Base-by-base conservation (phyloP, 129 eudicot genomes). In the Cynara cardunculus region DNA sequence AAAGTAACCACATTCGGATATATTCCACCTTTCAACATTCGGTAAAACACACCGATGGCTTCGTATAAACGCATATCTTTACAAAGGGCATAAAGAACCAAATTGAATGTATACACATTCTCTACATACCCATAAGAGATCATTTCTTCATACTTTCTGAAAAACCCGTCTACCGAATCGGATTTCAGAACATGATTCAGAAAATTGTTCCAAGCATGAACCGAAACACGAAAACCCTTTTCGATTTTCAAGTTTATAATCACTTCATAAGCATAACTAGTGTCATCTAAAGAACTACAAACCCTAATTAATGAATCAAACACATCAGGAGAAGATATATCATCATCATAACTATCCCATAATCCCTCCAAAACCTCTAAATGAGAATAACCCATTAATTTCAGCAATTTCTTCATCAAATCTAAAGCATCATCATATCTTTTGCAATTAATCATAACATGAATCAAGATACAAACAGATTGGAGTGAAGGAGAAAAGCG, bases 151-250 rank as follows among this genome's bases (percentile, higher is more conserved):
- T 89, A 87, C 74, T 76, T 84, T 31, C 6, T 13, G 90, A 91
- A 91, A 84, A 91, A 91, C 82, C 72, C 72, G 41, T 26, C 77
- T 3, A 81, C 32, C 28, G 87, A 81, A 46, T 76, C 75, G 18
- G 73, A 65, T 84, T 82, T 87, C 83, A 91, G 25, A 21, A 91
- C 74, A 86, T 71, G 87, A 87, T 68, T 83, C 84, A 91, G 67
- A 28, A 72, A 91, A 49, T 91, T 91, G 76, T 91, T 91, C 96
- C 96, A 91, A 4, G 93, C 96, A 83, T 91, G 89, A 85, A 91
- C 49, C 0, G 96, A 91, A 59, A 91, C 89, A 68, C 76, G 44
- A 85, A 80, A 25, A 7, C 84, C 84, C 73, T 76, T 82, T n/a
- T 83, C 84, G 74, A 25, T 19, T 76, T 83, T 82, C 87, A 83